Conservation (phyloP, 2,329 filamentous ascomycete species). For the Verticillium longisporum region DNA sequence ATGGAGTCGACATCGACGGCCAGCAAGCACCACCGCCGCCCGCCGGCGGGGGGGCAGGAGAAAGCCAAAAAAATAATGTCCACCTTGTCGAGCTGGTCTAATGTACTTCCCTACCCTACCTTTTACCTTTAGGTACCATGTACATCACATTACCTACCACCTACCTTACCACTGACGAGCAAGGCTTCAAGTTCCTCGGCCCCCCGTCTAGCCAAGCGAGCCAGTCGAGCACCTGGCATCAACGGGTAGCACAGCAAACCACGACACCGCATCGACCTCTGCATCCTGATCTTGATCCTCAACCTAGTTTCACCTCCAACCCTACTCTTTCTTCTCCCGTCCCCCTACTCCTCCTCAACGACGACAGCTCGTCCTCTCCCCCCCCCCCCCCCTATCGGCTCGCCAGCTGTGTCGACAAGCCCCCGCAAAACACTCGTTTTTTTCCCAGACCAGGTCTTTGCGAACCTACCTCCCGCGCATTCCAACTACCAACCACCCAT, state of each 20-base stretch:
- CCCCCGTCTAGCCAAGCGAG: neutral
- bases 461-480: neutral
- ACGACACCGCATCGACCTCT: neutral
- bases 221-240: neutral
- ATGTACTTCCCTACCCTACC: too few species aligned
- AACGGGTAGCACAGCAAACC: neutral
- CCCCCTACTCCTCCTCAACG: neutral
- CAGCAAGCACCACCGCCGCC: neutral
- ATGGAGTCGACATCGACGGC: neutral
- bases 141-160: too few species aligned
- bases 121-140: too few species aligned
- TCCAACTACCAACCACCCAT: neutral
- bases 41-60: too few species aligned
- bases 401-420: neutral
- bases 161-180: neutral
- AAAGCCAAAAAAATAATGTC: neutral
- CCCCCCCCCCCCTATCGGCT: neutral
- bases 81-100: neutral
- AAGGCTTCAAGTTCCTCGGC: neutral
- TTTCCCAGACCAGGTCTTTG: neutral
- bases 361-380: neutral
- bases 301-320: slow-evolving; percentile 7
- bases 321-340: slow-evolving; percentile 5
- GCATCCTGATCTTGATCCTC: slow-evolving; percentile 6
- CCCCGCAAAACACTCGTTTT: neutral